phyloP scores from a whole-genome alignment of 371 early-diverging fungal species.

The Actinomortierella ambigua region DNA sequence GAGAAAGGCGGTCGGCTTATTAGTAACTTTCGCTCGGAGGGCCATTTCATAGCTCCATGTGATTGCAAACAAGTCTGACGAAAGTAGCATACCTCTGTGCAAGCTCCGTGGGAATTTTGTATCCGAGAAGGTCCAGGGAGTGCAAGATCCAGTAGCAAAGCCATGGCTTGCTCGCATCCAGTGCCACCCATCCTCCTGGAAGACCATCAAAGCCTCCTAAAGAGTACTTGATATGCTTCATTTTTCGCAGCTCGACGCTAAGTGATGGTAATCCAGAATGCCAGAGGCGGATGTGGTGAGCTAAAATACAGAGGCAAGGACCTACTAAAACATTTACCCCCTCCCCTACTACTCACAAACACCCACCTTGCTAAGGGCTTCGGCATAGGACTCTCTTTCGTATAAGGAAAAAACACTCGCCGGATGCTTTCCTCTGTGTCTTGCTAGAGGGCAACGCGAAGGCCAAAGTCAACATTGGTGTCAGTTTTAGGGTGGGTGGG shows the following conservation, averaged over 20 bases:
- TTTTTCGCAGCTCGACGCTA: slow-evolving; percentile 55
- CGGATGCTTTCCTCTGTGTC: slow-evolving; percentile 25
- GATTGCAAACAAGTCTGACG: background rate
- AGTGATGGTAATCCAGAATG: background rate
- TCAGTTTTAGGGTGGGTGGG: slow-evolving; percentile 20
- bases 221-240: slow-evolving; percentile 65
- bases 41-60: background rate
- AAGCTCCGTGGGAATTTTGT: slow-evolving; percentile 46
- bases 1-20: background rate
- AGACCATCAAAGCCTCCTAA: slow-evolving; percentile 56
- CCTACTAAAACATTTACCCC: background rate
- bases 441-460: slow-evolving; percentile 2
- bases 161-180: slow-evolving; percentile 95
- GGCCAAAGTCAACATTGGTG: background rate
- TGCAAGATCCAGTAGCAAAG: slow-evolving; percentile 91
- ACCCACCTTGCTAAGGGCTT: slow-evolving; percentile 24
- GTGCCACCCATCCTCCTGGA: slow-evolving; percentile 62
- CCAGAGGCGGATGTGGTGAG: background rate
- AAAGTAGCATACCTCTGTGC: slow-evolving; percentile 51
- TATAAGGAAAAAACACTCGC: slow-evolving; percentile 26
- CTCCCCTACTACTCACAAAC: background rate
- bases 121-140: slow-evolving; percentile 76
- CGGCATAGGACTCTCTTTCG: slow-evolving; percentile 32
- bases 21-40: too few relatives aligned
- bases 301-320: background rate